phyloP scores from a whole-genome alignment of 495 filamentous ascomycete species.

The Bryoglossum gracile region DNA sequence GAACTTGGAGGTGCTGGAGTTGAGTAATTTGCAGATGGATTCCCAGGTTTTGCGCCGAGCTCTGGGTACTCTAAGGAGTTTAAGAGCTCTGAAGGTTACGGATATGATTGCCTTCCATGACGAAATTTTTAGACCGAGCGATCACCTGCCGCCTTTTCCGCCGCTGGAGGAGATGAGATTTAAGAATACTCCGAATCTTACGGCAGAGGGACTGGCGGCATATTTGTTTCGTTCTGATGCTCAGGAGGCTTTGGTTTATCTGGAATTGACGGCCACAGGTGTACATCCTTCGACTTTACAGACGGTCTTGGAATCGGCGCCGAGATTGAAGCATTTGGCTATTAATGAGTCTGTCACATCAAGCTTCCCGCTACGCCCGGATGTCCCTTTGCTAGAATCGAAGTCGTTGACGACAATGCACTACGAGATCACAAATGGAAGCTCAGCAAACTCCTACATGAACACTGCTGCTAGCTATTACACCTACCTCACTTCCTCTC shows the following conservation, averaged over 20 bases:
- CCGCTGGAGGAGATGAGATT: conserved; percentile 61
- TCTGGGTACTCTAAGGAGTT: conserved; percentile 53
- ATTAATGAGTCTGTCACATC: conserved; percentile 58
- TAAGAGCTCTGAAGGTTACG: conserved; percentile 66
- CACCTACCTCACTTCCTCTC: conserved; percentile 71
- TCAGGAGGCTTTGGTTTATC: conserved; percentile 41
- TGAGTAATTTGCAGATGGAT: conserved; percentile 67
- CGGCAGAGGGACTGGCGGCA: conserved; percentile 55
- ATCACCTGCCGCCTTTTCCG: conserved; percentile 59
- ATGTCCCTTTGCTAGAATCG: conserved; percentile 58
- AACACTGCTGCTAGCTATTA: conserved; percentile 68
- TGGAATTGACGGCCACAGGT: conserved; percentile 63
- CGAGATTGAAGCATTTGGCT: conserved; percentile 55
- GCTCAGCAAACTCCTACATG: conserved; percentile 46
- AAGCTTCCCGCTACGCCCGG: conserved; percentile 50
- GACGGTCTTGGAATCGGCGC: conserved; percentile 53
- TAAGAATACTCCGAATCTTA: conserved; percentile 59
- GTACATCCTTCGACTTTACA: conserved; percentile 56
- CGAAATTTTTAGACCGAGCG: conserved; percentile 55
- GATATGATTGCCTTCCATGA: conserved; percentile 66
- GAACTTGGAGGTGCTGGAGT: conserved; percentile 71
- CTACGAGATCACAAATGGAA: conserved; percentile 69
- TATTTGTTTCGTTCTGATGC: conserved; percentile 48
- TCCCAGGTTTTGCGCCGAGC: conserved; percentile 60
- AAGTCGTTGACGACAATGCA: conserved; percentile 60